Evolutionary conservation across 805 yeast genomes (phyloP).

Genomic region (Yarrowia phangngaensis): DNA sequence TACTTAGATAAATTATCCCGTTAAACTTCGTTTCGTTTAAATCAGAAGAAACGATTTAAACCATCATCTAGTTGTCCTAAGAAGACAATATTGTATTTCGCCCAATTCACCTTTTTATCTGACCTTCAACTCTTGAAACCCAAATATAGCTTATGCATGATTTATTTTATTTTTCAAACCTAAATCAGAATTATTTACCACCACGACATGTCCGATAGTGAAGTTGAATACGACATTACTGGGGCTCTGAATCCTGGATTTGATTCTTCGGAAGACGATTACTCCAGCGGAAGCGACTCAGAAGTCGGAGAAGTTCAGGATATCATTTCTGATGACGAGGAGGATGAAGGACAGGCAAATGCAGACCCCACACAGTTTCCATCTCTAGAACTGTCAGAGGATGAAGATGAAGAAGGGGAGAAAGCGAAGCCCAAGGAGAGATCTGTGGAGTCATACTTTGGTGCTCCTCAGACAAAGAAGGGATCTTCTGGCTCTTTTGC

Average conservation of each 20-base stretch:
- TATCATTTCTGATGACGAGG: conserved; percentile 48
- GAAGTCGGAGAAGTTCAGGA: conserved; percentile 38
- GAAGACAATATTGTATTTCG: too few relatives aligned
- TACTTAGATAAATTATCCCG: too few relatives aligned
- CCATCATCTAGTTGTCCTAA: too few relatives aligned
- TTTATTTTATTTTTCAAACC: conserved; percentile 4
- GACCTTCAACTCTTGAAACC: not conserved
- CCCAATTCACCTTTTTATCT: too few relatives aligned
- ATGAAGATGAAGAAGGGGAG: conserved; percentile 38
- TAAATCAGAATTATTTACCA: conserved; percentile 7
- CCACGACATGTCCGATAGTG: conserved; percentile 32
- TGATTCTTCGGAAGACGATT: conserved; percentile 26
- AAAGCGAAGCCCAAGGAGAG: conserved; percentile 30
- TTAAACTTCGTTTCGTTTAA: too few relatives aligned
- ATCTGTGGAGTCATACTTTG: conserved; percentile 27
- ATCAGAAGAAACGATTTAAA: too few relatives aligned
- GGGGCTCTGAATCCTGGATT: conserved; percentile 31
- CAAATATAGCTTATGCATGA: not conserved
- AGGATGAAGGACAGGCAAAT: conserved; percentile 34
- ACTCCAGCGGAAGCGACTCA: conserved; percentile 29
- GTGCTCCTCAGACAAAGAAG: conserved; percentile 34
- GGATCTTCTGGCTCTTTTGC: conserved; percentile 67
- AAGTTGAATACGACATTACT: conserved; percentile 35
- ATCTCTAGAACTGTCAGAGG: conserved; percentile 46
- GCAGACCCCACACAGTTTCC: conserved; percentile 37